Percentiles rank a stretch among this genome's conserved stretches.
phyloP scores from a whole-genome alignment of 2,329 filamentous ascomycete genomes.

The Neoscytalidium dimidiatum region DNA sequence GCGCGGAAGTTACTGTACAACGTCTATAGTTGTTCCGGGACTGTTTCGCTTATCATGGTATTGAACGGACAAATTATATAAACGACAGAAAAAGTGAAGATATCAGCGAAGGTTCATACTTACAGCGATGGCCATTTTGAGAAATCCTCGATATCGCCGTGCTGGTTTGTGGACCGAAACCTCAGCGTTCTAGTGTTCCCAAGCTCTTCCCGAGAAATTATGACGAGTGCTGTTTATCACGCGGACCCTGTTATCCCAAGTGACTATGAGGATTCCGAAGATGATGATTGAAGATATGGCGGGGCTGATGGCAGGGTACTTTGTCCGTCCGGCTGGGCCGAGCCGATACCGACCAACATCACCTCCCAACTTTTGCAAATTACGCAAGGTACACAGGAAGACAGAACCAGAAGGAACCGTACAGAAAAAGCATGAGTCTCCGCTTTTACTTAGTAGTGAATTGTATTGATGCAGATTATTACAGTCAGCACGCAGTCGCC shows the following conservation, averaged over 20 bases:
- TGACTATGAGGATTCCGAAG: background rate
- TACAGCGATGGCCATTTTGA: slow-evolving; percentile 12
- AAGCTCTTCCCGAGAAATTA: background rate
- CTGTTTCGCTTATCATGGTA: too few species aligned
- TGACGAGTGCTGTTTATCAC: background rate
- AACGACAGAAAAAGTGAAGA: background rate
- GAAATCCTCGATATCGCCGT: too few species aligned
- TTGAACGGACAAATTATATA: too few species aligned
- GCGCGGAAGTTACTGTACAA: too few species aligned
- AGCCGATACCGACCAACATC: background rate
- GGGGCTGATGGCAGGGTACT: background rate
- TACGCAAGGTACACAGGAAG: too few species aligned
- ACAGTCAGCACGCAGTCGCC: background rate
- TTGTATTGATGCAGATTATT: too few species aligned
- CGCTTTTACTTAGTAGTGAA: too few species aligned
- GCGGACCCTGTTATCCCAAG: background rate
- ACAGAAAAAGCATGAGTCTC: too few species aligned
- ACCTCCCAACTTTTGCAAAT: background rate
- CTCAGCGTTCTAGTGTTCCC: background rate
- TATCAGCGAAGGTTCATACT: too few species aligned
- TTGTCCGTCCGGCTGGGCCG: background rate
- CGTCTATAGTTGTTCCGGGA: too few species aligned
- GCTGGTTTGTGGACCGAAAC: too few species aligned
- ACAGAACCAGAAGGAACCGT: background rate
- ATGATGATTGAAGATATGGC: background rate